phyloP scores from a whole-genome alignment of 2,329 filamentous ascomycete genomes.

The Penicillium digitatum region DNA sequence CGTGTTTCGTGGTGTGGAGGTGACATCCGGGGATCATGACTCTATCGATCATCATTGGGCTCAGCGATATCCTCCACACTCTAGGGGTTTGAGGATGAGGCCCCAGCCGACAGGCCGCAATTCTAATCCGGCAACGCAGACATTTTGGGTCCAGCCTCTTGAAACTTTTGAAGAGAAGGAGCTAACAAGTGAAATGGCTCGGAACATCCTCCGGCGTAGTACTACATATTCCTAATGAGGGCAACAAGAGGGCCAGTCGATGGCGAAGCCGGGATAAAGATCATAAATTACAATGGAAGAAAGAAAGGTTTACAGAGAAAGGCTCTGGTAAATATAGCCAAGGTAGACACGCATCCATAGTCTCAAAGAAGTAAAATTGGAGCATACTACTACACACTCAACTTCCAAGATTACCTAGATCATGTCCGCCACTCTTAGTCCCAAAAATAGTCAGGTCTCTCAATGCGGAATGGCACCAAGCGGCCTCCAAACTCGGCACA shows the following conservation, averaged over 20 bases:
- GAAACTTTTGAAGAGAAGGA: neutral
- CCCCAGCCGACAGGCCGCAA: conserved; percentile 15
- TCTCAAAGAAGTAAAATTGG: neutral
- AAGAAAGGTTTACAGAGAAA: neutral
- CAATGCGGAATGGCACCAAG: neutral
- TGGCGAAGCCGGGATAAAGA: neutral
- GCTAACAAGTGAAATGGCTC: neutral
- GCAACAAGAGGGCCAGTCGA: too few species aligned
- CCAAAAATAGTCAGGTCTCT: too few species aligned
- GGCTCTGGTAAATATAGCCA: neutral
- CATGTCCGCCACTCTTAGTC: neutral
- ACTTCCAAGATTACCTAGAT: neutral
- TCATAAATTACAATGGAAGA: neutral
- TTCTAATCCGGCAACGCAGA: conserved; percentile 8
- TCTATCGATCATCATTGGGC: conserved; percentile 15
- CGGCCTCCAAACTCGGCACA: neutral
- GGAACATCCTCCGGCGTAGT: neutral
- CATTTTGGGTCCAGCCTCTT: neutral
- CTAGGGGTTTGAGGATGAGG: neutral
- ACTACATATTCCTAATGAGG: neutral
- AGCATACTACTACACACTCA: neutral
- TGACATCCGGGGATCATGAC: conserved; percentile 25
- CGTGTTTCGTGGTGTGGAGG: conserved; percentile 19
- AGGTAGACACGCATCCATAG: neutral
- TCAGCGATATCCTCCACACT: conserved; percentile 8